Evolutionary conservation across 257 asterid genomes (phyloP).

Genomic region (Voacanga thouarsii): DNA sequence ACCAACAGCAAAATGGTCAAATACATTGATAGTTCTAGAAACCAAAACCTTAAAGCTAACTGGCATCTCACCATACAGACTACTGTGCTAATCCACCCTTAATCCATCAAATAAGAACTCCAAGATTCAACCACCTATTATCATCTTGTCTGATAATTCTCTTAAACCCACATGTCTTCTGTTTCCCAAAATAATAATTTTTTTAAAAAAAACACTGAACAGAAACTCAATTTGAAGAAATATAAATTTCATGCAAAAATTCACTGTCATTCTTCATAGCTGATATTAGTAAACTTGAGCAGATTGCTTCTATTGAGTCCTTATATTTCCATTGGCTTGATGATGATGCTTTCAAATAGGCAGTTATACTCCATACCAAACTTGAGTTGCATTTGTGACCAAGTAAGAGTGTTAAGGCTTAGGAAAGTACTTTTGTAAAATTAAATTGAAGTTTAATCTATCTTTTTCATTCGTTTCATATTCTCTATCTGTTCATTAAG

Average conservation of each 20-base stretch:
- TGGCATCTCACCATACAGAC: too few species aligned
- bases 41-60: too few species aligned
- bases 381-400: neutral
- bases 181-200: neutral
- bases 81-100: too few species aligned
- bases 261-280: neutral
- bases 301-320: neutral
- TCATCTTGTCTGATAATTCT: neutral
- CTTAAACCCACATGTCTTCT: too few species aligned
- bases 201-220: neutral
- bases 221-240: neutral
- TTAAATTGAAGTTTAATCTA: neutral
- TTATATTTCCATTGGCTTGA: neutral
- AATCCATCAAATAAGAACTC: neutral
- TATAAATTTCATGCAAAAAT: neutral
- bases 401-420: too few species aligned
- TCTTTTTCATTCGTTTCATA: neutral
- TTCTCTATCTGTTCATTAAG: neutral
- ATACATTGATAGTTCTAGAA: neutral
- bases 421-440: neutral
- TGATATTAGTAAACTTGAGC: neutral
- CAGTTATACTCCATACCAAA: neutral
- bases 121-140: neutral
- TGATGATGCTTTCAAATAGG: neutral
- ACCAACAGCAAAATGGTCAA: neutral